Percentiles rank a stretch among this genome's conserved stretches.
Evolutionary conservation across 2,329 filamentous ascomycete species (phyloP).

Genomic region (Penicillium oxalicum): DNA sequence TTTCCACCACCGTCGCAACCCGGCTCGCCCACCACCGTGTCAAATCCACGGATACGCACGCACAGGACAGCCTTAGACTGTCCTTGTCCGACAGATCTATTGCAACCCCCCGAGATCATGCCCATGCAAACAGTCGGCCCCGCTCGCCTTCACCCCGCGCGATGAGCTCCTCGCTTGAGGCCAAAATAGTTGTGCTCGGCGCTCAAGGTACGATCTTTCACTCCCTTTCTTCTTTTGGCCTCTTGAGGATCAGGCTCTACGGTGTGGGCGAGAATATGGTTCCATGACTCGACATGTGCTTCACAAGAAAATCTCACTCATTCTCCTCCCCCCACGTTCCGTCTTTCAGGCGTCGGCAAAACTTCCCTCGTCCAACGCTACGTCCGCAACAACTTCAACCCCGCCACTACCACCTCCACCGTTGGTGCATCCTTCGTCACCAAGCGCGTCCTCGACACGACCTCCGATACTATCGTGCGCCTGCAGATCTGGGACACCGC

Average conservation of each 20-base stretch:
- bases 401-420: conserved; percentile 53
- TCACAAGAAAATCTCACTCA: too few species aligned
- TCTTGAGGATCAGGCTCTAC: too few species aligned
- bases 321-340: too few species aligned
- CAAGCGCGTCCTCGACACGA: conserved; percentile 72
- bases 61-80: not conserved
- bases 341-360: conserved; percentile 44
- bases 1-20: too few species aligned
- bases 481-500: conserved; percentile 96
- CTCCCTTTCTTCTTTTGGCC: too few species aligned
- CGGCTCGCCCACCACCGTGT: too few species aligned
- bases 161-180: conserved; percentile 47
- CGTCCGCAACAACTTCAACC: conserved; percentile 41
- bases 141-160: conserved; percentile 26
- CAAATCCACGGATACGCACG: not conserved
- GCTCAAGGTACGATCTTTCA: conserved; percentile 38
- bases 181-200: conserved; percentile 49
- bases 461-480: conserved; percentile 80
- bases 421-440: conserved; percentile 75
- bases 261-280: too few species aligned
- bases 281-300: too few species aligned
- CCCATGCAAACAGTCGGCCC: conserved; percentile 22
- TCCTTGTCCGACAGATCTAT: not conserved
- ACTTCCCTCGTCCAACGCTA: conserved; percentile 49
- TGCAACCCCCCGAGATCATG: conserved; percentile 23